A percentile compares a stretch with the other conserved stretches of the same genome.
These are phyloP conservation scores for Xylariomycetidae sp. DNA, from an alignment of 2,329 filamentous ascomycete species.

Conservation along the genomic window DNA sequence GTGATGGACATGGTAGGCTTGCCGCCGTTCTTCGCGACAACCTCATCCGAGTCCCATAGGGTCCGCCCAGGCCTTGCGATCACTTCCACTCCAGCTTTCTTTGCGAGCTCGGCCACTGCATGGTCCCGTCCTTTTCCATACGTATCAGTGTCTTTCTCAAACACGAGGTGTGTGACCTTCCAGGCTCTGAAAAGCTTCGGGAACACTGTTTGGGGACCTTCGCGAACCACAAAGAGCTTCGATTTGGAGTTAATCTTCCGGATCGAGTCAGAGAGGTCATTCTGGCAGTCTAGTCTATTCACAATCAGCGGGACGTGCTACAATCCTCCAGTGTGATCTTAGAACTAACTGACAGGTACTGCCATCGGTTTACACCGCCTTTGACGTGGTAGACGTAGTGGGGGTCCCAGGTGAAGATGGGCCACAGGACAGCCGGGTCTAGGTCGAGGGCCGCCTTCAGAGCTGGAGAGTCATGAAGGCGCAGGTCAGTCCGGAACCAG, in stretches of 20 bases:
- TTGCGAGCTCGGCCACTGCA: slow-evolving; percentile 51
- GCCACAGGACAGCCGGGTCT: slow-evolving; percentile 62
- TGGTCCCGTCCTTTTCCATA: slow-evolving; percentile 62
- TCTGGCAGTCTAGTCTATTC: slow-evolving; percentile 62
- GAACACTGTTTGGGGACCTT: slow-evolving; percentile 64
- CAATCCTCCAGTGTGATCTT: too few relatives aligned
- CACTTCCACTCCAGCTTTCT: slow-evolving; percentile 61
- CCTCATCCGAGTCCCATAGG: slow-evolving; percentile 65
- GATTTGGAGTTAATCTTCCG: slow-evolving; percentile 60
- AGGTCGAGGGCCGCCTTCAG: slow-evolving; percentile 66
- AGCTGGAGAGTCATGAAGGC: slow-evolving; percentile 71
- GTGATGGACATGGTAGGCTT: slow-evolving; percentile 70
- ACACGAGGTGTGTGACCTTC: slow-evolving; percentile 70
- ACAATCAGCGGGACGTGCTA: slow-evolving; percentile 6
- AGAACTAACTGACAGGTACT: slow-evolving; percentile 53
- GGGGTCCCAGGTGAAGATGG: slow-evolving; percentile 75
- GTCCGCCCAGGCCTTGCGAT: slow-evolving; percentile 60
- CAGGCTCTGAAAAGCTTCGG: slow-evolving; percentile 68
- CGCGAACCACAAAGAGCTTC: slow-evolving; percentile 65
- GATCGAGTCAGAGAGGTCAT: slow-evolving; percentile 61
- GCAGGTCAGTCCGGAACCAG: slow-evolving; percentile 74
- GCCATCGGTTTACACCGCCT: slow-evolving; percentile 68
- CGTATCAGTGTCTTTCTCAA: slow-evolving; percentile 72
- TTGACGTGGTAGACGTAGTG: slow-evolving; percentile 71
- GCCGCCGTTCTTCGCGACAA: slow-evolving; percentile 58